phyloP scores from a whole-genome alignment of 176 grass and related monocot species.

The Eremochloa ophiuroides region DNA sequence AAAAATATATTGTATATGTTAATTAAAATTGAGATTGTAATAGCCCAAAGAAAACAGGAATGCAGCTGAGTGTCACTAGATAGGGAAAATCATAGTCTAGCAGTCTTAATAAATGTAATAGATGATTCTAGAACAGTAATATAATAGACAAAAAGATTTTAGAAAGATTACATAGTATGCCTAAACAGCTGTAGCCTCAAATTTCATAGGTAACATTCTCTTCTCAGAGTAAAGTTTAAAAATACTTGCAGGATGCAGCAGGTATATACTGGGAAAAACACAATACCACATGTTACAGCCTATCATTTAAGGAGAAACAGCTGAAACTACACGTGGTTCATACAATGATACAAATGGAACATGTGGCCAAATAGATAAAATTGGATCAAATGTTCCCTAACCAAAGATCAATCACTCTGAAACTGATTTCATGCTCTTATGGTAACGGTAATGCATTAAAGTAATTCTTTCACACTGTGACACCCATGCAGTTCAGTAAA shows the following conservation, averaged over 20 bases:
- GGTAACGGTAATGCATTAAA: neutral
- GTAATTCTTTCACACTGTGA: neutral
- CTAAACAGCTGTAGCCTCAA: neutral
- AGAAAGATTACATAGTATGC: neutral
- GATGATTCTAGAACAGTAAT: neutral
- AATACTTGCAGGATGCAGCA: neutral
- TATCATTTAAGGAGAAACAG: neutral
- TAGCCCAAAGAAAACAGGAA: neutral
- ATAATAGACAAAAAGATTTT: neutral
- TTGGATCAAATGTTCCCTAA: neutral
- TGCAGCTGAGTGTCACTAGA: neutral
- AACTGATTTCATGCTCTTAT: slow-evolving; percentile 11
- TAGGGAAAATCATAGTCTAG: neutral
- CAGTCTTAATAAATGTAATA: neutral
- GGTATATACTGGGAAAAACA: neutral
- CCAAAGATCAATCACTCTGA: neutral
- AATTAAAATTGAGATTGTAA: neutral
- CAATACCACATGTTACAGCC: neutral
- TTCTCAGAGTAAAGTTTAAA: neutral
- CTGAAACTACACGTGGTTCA: neutral
- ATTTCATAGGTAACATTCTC: neutral
- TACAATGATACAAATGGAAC: neutral
- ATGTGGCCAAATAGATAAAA: neutral
- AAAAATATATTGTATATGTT: neutral
- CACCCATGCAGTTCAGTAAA: neutral